Percentiles rank a stretch among this genome's conserved stretches.
Conservation (phyloP, 2,329 filamentous ascomycete genomes). For the Macroventuria anomochaeta region DNA sequence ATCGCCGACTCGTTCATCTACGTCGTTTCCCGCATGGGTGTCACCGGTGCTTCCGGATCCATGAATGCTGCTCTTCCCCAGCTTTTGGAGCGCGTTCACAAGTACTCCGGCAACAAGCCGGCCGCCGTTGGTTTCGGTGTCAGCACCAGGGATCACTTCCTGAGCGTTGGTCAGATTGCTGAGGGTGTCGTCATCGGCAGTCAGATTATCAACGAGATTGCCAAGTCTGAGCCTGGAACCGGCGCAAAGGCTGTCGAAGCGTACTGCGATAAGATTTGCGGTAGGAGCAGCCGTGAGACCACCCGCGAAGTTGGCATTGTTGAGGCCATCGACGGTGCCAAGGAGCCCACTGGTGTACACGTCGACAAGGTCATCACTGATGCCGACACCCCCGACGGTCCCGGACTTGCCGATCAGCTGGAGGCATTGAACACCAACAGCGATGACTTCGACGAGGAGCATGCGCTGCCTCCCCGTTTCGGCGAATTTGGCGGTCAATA, state of each 20-base stretch:
- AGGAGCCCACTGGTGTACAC: conserved; percentile 67
- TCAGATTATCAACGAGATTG: conserved; percentile 86
- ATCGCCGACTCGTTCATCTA: conserved; percentile 99
- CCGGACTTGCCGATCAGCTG: conserved; percentile 80
- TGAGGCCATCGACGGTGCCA: conserved; percentile 69
- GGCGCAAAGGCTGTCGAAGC: conserved; percentile 78
- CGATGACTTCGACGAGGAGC: conserved; percentile 37
- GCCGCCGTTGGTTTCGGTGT: conserved; percentile 95
- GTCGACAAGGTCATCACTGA: conserved; percentile 73
- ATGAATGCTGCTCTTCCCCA: conserved; percentile 83
- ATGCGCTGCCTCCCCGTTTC: conserved; percentile 81
- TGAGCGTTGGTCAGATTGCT: conserved; percentile 80
- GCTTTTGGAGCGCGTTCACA: conserved; percentile 83
- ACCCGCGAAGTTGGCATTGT: conserved; percentile 73
- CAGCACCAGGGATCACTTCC: conserved; percentile 92
- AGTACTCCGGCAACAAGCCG: conserved; percentile 88
- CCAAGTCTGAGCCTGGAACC: conserved; percentile 69
- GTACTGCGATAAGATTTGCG: conserved; percentile 79
- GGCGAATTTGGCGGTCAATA: conserved; percentile 98
- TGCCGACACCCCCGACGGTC: conserved; percentile 61
- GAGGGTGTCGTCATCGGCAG: conserved; percentile 97
- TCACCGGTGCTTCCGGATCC: conserved; percentile 86
- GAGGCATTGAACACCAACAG: conserved; percentile 74
- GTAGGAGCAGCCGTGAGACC: conserved; percentile 58
- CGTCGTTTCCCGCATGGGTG: conserved; percentile 95